A percentile compares a stretch with the other conserved stretches of the same genome.
Evolutionary conservation across 495 filamentous ascomycete species (phyloP).

Genomic region (Xylaria palmicola): DNA sequence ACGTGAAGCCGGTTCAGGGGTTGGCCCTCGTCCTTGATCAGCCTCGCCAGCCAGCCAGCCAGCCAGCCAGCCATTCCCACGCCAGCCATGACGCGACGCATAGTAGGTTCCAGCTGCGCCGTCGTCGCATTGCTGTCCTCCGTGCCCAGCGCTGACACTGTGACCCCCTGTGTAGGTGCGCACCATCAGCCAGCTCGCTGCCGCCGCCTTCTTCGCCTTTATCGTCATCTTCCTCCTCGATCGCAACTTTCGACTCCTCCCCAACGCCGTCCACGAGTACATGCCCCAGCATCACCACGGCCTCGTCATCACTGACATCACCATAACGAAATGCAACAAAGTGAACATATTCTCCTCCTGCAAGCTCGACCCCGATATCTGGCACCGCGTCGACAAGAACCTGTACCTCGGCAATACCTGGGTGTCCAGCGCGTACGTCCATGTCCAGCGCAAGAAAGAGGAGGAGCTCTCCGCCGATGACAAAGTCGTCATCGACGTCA

Average conservation of each 20-base stretch:
- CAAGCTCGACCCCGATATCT: conserved; percentile 69
- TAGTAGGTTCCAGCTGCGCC: conserved; percentile 33
- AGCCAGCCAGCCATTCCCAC: conserved; percentile 13
- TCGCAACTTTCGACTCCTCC: conserved; percentile 76
- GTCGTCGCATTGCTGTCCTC: not conserved
- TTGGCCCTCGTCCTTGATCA: not conserved
- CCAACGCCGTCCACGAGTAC: conserved; percentile 76
- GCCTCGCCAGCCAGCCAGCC: too few relatives aligned
- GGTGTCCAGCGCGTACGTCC: conserved; percentile 77
- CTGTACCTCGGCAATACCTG: conserved; percentile 74
- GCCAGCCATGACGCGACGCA: conserved; percentile 48
- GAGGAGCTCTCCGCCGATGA: conserved; percentile 75
- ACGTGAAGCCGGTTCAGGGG: conserved; percentile 16
- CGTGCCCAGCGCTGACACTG: not conserved
- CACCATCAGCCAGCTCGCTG: conserved; percentile 75
- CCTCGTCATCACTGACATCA: conserved; percentile 84
- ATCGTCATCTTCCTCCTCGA: conserved; percentile 75
- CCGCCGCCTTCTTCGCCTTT: conserved; percentile 64
- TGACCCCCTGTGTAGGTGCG: conserved; percentile 58
- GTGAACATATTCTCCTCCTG: conserved; percentile 77
- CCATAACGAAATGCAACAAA: conserved; percentile 71
- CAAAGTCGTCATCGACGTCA: conserved; percentile 79
- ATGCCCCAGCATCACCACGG: conserved; percentile 80
- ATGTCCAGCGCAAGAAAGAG: conserved; percentile 84
- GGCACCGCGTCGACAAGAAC: conserved; percentile 90